A percentile compares a stretch with the other conserved stretches of the same genome.
phyloP scores from a whole-genome alignment of 129 eudicot genomes.

The Sambucus nigra region DNA sequence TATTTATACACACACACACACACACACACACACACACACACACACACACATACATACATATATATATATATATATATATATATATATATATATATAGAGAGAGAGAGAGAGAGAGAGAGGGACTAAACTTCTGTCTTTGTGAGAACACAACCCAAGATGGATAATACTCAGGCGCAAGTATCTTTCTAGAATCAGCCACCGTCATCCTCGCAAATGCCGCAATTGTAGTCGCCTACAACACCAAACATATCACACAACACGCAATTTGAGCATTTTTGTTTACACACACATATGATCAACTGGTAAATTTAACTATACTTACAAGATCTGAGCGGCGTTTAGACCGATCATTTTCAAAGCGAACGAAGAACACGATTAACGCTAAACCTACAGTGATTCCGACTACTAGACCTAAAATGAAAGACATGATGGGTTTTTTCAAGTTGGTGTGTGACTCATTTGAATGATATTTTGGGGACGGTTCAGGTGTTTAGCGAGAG shows the following conservation, averaged over 20 bases:
- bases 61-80: slow-evolving; percentile 1
- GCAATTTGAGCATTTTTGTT: neutral
- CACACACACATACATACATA: too few relatives aligned
- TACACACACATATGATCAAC: neutral
- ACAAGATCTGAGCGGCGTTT: slow-evolving; percentile 67
- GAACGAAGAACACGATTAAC: slow-evolving; percentile 54
- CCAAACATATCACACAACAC: slow-evolving; percentile 8
- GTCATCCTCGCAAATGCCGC: slow-evolving; percentile 99
- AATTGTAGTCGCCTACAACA: slow-evolving; percentile 53
- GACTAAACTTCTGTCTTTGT: slow-evolving; percentile 67
- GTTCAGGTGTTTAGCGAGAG: too few relatives aligned
- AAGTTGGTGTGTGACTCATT: too few relatives aligned
- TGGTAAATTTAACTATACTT: neutral
- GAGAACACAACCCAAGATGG: slow-evolving; percentile 97
- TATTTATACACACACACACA: too few relatives aligned
- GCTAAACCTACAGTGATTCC: slow-evolving; percentile 55
- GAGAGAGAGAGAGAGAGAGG: neutral
- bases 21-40: too few relatives aligned
- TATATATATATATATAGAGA: neutral
- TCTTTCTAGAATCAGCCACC: slow-evolving; percentile 83
- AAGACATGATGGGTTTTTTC: slow-evolving; percentile 45
- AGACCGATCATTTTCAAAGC: slow-evolving; percentile 77
- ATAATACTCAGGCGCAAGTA: slow-evolving; percentile 61
- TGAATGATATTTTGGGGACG: too few relatives aligned
- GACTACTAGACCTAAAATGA: slow-evolving; percentile 52